These are phyloP conservation scores for Fraxinus latifolia DNA, from an alignment of 305 asterid species.

Conservation along the genomic window DNA sequence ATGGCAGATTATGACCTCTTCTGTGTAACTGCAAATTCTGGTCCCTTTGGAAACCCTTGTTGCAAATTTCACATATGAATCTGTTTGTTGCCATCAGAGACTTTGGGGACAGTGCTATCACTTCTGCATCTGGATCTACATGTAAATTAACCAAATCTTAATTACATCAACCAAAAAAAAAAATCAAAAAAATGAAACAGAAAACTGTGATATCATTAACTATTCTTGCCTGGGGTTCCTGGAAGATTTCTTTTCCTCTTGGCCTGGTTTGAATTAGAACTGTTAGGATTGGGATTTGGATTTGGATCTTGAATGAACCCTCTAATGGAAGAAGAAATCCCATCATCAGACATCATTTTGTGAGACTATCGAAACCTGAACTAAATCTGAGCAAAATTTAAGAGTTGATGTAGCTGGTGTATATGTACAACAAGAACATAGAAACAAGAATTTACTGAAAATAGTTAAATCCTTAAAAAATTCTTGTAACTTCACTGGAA, in stretches of 20 bases:
- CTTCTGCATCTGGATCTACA: constrained; percentile 92
- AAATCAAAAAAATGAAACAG: background rate
- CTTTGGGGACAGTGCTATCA: constrained; percentile 80
- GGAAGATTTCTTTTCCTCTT: constrained; percentile 63
- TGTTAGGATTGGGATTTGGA: constrained; percentile 32
- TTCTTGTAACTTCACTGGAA: background rate
- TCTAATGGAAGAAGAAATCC: constrained; percentile 50
- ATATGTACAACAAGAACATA: constrained; percentile 20
- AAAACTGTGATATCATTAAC: background rate
- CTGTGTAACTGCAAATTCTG: constrained; percentile 89
- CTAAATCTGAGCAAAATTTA: background rate
- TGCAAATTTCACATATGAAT: constrained; percentile 85
- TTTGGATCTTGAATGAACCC: constrained; percentile 63
- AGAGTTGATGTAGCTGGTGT: background rate
- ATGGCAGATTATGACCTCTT: constrained; percentile 86
- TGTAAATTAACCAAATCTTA: background rate
- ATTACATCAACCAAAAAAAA: background rate
- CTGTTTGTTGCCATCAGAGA: constrained; percentile 91
- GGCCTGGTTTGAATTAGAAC: constrained; percentile 50
- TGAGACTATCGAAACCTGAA: background rate
- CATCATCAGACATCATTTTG: constrained; percentile 77
- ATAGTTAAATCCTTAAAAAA: constrained; percentile 33
- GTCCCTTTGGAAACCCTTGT: constrained; percentile 95
- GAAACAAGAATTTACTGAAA: constrained; percentile 47
- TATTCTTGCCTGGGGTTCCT: constrained; percentile 50